phyloP scores from a whole-genome alignment of 2,329 filamentous ascomycete species.

The Alternaria brassicae region DNA sequence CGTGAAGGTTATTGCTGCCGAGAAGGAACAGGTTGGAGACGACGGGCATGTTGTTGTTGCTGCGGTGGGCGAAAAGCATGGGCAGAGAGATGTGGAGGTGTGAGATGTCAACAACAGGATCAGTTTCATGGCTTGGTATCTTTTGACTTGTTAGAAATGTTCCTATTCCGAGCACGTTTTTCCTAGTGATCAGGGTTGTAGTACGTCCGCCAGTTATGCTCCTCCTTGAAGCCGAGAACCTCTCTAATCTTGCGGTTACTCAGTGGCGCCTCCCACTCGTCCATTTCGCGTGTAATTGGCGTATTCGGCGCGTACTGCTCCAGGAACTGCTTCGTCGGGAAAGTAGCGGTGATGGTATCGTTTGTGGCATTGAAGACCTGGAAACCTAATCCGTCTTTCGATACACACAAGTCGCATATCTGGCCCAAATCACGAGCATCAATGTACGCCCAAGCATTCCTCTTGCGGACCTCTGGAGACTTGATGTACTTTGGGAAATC shows the following conservation, averaged over 20 bases:
- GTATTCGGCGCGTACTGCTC: slow-evolving; percentile 58
- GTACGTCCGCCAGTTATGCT: slow-evolving; percentile 64
- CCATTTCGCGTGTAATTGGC: slow-evolving; percentile 63
- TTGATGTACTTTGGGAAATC: slow-evolving; percentile 62
- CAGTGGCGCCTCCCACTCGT: slow-evolving; percentile 65
- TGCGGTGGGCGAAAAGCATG: not conserved
- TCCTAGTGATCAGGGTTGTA: slow-evolving; percentile 43
- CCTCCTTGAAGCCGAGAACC: slow-evolving; percentile 65
- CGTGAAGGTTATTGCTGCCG: slow-evolving; percentile 9
- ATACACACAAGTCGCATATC: slow-evolving; percentile 64
- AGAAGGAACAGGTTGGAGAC: slow-evolving; percentile 4
- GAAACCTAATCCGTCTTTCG: slow-evolving; percentile 64
- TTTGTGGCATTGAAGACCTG: slow-evolving; percentile 72
- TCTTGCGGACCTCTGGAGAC: slow-evolving; percentile 59
- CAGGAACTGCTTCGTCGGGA: slow-evolving; percentile 62
- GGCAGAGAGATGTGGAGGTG: not conserved
- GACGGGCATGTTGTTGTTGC: slow-evolving; percentile 9
- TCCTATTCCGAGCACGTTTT: not conserved
- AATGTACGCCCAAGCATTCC: slow-evolving; percentile 69
- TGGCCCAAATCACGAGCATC: slow-evolving; percentile 68
- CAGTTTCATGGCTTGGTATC: not conserved
- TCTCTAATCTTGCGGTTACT: slow-evolving; percentile 67
- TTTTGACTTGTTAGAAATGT: not conserved
- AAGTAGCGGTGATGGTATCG: slow-evolving; percentile 64
- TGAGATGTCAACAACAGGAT: not conserved